These are phyloP conservation scores for Lactarius akahatsu DNA, from an alignment of 768 basidiomycete species.

Conservation along the genomic window DNA sequence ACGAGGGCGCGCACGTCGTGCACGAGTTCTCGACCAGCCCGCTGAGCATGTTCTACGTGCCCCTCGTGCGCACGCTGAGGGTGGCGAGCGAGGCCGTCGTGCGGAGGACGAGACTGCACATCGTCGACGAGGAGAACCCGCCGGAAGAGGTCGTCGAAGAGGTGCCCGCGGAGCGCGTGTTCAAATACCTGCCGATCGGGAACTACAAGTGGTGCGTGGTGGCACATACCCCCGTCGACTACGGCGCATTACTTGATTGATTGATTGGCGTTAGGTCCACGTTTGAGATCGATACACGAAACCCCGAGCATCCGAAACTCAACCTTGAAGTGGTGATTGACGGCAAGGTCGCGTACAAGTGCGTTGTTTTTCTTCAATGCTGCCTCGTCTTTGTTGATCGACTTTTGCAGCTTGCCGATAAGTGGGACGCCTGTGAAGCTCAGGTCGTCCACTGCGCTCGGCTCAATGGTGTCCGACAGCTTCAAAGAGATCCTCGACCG, in stretches of 20 bases:
- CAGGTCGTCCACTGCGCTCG: conserved; percentile 44
- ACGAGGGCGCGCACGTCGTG: conserved; percentile 41
- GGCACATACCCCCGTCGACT: no score
- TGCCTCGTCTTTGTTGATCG: conserved; percentile 4
- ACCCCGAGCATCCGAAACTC: conserved; percentile 50
- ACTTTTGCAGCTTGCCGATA: conserved; percentile 45
- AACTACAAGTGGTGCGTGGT: conserved; percentile 63
- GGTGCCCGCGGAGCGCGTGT: conserved; percentile 52
- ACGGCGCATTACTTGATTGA: background rate
- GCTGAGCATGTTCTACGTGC: conserved; percentile 67
- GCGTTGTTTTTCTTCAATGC: conserved; percentile 27
- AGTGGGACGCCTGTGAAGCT: conserved; percentile 48
- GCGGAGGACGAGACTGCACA: conserved; percentile 34
- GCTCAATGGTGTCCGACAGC: conserved; percentile 46
- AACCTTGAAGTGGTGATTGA: conserved; percentile 60
- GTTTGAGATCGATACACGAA: conserved; percentile 66
- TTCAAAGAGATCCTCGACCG: conserved; percentile 56
- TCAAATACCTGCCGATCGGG: conserved; percentile 62
- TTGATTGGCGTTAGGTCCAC: conserved; percentile 47
- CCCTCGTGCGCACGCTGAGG: conserved; percentile 54
- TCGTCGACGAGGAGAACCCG: conserved; percentile 32
- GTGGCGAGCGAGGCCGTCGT: conserved; percentile 46
- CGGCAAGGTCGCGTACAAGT: conserved; percentile 55
- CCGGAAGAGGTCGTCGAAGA: conserved; percentile 36
- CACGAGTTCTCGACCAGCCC: conserved; percentile 70